Conservation (phyloP, 257 asterid species). For the Schizonepeta tenuifolia region DNA sequence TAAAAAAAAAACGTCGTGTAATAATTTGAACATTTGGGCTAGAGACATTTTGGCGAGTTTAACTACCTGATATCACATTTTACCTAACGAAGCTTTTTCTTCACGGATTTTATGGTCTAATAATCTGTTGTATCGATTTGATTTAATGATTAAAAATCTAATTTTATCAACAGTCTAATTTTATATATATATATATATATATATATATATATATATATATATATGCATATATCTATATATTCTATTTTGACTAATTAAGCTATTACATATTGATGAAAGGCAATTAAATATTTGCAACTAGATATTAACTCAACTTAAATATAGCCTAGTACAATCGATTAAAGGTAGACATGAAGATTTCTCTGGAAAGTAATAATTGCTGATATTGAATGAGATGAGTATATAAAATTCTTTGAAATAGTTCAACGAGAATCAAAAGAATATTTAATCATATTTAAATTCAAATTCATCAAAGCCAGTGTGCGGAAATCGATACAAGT, state of each 20-base stretch:
- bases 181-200: too few species aligned
- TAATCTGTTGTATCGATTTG: background rate
- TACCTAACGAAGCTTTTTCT: background rate
- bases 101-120: background rate
- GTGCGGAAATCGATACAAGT: background rate
- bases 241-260: background rate
- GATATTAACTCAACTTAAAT: background rate
- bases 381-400: background rate
- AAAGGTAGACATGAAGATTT: background rate
- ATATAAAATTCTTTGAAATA: background rate
- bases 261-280: background rate
- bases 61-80: background rate
- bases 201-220: too few species aligned
- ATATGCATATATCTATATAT: too few species aligned
- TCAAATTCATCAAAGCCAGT: background rate
- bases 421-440: background rate
- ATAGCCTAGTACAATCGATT: background rate
- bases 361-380: background rate
- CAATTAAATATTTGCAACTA: background rate
- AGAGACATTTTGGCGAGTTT: background rate
- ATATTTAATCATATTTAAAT: background rate
- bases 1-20: too few species aligned
- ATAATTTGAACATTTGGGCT: too few species aligned
- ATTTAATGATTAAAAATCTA: too few species aligned
- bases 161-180: background rate